Evolutionary conservation across 345 rosid genomes (phyloP), one percentile per base, ranked within the genome.

Genomic region (Aethionema arabicum): DNA sequence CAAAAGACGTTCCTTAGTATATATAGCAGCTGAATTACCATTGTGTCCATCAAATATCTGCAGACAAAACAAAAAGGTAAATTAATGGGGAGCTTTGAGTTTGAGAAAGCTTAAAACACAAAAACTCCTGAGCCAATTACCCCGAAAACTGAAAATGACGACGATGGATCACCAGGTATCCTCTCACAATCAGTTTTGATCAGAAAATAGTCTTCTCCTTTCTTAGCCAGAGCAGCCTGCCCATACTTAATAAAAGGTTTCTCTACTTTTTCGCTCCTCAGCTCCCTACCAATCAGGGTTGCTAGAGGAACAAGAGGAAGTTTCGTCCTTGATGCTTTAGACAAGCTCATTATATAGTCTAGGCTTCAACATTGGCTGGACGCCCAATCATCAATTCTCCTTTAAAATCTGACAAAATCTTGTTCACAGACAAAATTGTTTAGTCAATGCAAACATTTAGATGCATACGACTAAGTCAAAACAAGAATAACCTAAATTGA

Each of bases 21-120:
- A 95, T 46, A 95, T 86, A 58, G 99, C 99, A 70, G 99, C 99
- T 29, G 99, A 90, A 36, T 86, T 83, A 68, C 99, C 99, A 76
- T 95, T 95, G 61, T 95, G 99, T 35, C 97, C 99, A 37, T 95
- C 97, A 76, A 95, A 86, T 72, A 95, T 86, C 96, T 95, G 81
- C 32, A 58, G 60, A 32, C 48, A 55, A 65, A 58, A 51, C 27
- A 58, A 45, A 59, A 53, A 56, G 37, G 58, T 55, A 54, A 38
- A 13, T 31, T 9, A 56, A 56, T 14, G 16, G 16, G 4, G 2
- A 32, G 12, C 31, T 48, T 67, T 37, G 10, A 47, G 44, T 50
- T 13, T 36, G 30, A 38, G 14, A 65, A 31, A 5, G 15, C 41
- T 21, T 2, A 8, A 4, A 13, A 32, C 32, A 56, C n/a, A 53